phyloP scores from a whole-genome alignment of 306 rosid species.

The Acacia acuminata region DNA sequence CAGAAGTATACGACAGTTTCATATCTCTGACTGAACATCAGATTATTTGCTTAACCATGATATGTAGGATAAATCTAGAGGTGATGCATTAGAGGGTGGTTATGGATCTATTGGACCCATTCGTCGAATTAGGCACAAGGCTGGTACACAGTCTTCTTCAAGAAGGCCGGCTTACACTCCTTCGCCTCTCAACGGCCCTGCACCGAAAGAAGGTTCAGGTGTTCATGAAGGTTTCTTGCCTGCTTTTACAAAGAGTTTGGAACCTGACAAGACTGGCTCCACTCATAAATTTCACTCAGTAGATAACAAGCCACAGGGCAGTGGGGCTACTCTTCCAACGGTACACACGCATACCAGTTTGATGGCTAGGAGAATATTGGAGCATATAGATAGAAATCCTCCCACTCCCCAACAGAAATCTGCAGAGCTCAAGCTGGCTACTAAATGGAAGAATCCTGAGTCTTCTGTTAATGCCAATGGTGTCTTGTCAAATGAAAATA shows the following conservation, averaged over 20 bases:
- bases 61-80: slow-evolving; percentile 52
- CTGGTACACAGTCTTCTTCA: slow-evolving; percentile 47
- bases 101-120: slow-evolving; percentile 83
- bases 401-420: slow-evolving; percentile 81
- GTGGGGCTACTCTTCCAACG: slow-evolving; percentile 43
- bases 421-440: slow-evolving; percentile 71
- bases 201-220: slow-evolving; percentile 38
- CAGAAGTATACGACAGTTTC: background rate
- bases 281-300: slow-evolving; percentile 9
- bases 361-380: slow-evolving; percentile 84
- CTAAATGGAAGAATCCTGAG: slow-evolving; percentile 57
- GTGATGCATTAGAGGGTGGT: slow-evolving; percentile 48
- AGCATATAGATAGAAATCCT: slow-evolving; percentile 70
- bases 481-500: slow-evolving; percentile 44
- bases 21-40: slow-evolving; percentile 18
- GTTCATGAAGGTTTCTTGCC: slow-evolving; percentile 46
- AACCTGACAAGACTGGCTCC: slow-evolving; percentile 41
- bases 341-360: slow-evolving; percentile 68
- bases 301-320: slow-evolving; percentile 37
- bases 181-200: slow-evolving; percentile 29
- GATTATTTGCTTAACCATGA: slow-evolving; percentile 17
- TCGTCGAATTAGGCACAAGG: slow-evolving; percentile 53
- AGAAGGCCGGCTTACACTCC: slow-evolving; percentile 41
- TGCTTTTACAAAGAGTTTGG: slow-evolving; percentile 40
- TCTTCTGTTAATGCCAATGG: slow-evolving; percentile 43